These are phyloP conservation scores for Yamadazyma friedrichii DNA, from an alignment of 1,139 yeast species.

Conservation along the genomic window DNA sequence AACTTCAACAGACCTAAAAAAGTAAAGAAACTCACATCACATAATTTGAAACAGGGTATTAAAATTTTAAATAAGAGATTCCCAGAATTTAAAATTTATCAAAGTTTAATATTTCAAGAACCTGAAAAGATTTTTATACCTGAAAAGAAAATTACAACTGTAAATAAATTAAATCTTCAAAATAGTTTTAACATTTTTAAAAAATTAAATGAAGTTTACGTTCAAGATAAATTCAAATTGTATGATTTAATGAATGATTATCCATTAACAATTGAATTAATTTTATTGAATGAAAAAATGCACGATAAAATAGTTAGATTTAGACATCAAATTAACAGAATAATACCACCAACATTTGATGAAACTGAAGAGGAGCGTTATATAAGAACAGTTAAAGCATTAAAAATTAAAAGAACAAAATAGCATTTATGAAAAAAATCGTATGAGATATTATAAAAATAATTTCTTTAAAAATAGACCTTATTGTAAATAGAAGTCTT, in stretches of 20 bases:
- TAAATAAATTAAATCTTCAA: slow-evolving; percentile 7
- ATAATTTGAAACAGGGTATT: background rate
- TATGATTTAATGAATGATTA: slow-evolving; percentile 29
- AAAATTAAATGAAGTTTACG: slow-evolving; percentile 18
- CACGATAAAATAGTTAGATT: slow-evolving; percentile 20
- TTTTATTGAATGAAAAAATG: slow-evolving; percentile 18
- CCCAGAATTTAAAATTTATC: slow-evolving; percentile 7
- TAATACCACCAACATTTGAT: slow-evolving; percentile 20
- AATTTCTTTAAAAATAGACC: too few species aligned
- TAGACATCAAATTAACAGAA: slow-evolving; percentile 22
- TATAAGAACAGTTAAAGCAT: slow-evolving; percentile 19
- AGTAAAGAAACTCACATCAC: background rate
- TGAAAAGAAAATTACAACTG: slow-evolving; percentile 8
- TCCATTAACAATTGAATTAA: slow-evolving; percentile 34
- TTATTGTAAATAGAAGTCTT: background rate
- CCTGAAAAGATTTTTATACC: slow-evolving; percentile 16
- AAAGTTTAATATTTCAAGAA: slow-evolving; percentile 7
- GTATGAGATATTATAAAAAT: too few species aligned
- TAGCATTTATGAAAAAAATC: background rate
- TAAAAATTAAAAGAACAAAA: slow-evolving; percentile 5
- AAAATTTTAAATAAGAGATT: slow-evolving; percentile 3
- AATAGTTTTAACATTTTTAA: slow-evolving; percentile 5
- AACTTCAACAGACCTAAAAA: background rate
- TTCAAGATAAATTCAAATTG: slow-evolving; percentile 17
- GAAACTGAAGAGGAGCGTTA: slow-evolving; percentile 19